phyloP scores from a whole-genome alignment of 441 rosid genomes.

The Populus hybrid region DNA sequence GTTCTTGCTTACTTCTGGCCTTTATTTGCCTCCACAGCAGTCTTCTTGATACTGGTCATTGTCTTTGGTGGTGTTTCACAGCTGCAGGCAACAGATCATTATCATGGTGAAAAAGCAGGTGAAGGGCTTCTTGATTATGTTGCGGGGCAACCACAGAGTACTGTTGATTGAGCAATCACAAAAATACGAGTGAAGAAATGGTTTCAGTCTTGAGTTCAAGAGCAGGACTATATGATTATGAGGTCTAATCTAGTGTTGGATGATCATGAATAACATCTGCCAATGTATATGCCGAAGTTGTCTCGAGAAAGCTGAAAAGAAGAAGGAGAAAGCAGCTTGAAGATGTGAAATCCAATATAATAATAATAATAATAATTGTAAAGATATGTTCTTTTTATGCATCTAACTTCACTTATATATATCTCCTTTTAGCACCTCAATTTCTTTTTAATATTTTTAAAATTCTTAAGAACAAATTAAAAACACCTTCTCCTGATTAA shows the following conservation, averaged over 20 bases:
- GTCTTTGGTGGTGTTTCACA: constrained; percentile 21
- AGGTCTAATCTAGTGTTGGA: not conserved
- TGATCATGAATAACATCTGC: not conserved
- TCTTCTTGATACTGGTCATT: constrained; percentile 34
- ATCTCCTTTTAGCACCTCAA: not conserved
- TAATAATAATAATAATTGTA: too few relatives aligned
- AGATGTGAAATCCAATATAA: too few relatives aligned
- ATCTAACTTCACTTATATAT: too few relatives aligned
- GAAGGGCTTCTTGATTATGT: constrained; percentile 23
- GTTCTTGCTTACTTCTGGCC: constrained; percentile 74
- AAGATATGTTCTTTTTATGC: too few relatives aligned
- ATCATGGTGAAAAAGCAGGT: constrained; percentile 10
- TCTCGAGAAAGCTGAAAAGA: too few relatives aligned
- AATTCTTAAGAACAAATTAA: too few relatives aligned
- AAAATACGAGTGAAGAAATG: not conserved
- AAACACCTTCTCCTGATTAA: not conserved
- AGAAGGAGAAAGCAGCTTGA: too few relatives aligned
- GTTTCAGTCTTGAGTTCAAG: not conserved
- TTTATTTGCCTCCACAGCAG: constrained; percentile 76
- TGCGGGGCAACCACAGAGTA: not conserved
- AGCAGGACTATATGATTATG: constrained; percentile 1
- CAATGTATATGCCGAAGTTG: too few relatives aligned
- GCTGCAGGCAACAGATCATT: not conserved
- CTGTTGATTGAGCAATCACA: not conserved
- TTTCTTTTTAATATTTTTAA: not conserved